Evolutionary conservation across 176 grass and related monocot species (phyloP).

Genomic region (Oryza coarctata): DNA sequence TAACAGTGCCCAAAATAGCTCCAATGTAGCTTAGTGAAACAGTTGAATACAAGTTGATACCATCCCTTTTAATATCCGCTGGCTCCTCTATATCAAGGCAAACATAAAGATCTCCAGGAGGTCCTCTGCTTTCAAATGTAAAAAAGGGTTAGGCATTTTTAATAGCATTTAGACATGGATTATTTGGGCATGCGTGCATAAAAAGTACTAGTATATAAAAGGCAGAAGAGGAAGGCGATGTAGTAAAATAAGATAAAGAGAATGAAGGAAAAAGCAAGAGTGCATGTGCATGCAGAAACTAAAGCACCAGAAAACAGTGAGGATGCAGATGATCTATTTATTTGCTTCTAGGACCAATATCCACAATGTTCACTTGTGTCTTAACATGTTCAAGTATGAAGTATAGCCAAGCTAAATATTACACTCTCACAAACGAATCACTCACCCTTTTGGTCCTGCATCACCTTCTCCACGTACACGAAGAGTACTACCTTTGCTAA

Average conservation of each 20-base stretch:
- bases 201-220: slow-evolving; percentile 8
- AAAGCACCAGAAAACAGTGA: neutral
- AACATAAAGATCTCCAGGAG: slow-evolving; percentile 96
- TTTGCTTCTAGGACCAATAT: slow-evolving; percentile 10
- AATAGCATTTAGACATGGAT: neutral
- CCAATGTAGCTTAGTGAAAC: slow-evolving; percentile 87
- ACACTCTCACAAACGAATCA: slow-evolving; percentile 18
- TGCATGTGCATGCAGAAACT: neutral
- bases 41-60: slow-evolving; percentile 87
- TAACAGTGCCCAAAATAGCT: slow-evolving; percentile 82
- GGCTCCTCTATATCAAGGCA: slow-evolving; percentile 95
- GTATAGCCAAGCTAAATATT: slow-evolving; percentile 25
- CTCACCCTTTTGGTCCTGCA: slow-evolving; percentile 96
- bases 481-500: slow-evolving; percentile 98
- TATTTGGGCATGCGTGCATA: slow-evolving; percentile 8
- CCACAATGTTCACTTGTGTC: slow-evolving; percentile 14
- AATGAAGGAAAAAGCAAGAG: slow-evolving; percentile 17
- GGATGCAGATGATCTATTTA: slow-evolving; percentile 6
- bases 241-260: slow-evolving; percentile 28
- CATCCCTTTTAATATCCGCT: slow-evolving; percentile 92
- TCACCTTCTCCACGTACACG: slow-evolving; percentile 98
- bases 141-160: neutral
- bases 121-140: slow-evolving; percentile 57
- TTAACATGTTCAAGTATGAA: slow-evolving; percentile 4
- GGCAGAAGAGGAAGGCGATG: neutral